These are phyloP conservation scores for Meredithiella fracta DNA, from an alignment of 2,329 filamentous ascomycete species.

Conservation along the genomic window DNA sequence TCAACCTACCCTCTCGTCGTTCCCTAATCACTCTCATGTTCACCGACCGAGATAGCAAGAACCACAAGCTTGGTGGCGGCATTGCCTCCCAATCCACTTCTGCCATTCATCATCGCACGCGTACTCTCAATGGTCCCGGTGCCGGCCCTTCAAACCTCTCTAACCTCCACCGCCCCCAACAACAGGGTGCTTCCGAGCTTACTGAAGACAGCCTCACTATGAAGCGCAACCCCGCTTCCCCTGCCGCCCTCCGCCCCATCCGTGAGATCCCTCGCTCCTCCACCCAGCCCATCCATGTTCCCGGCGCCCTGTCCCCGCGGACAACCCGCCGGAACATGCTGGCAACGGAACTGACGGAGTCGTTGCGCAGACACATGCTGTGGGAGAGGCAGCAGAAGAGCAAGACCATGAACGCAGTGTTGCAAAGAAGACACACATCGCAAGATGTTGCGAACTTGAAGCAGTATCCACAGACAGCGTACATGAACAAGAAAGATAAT, in stretches of 20 bases:
- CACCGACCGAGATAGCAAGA: conserved; percentile 53
- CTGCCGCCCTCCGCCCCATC: conserved; percentile 35
- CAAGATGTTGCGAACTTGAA: conserved; percentile 80
- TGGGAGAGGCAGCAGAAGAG: conserved; percentile 95
- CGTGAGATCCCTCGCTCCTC: conserved; percentile 48
- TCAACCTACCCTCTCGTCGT: conserved; percentile 67
- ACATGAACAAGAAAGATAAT: conserved; percentile 44
- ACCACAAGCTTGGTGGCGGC: conserved; percentile 46
- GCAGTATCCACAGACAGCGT: conserved; percentile 55
- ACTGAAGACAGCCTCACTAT: conserved; percentile 50
- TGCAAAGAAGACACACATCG: conserved; percentile 80
- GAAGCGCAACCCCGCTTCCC: conserved; percentile 31
- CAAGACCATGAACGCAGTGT: conserved; percentile 68
- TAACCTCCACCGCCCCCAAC: conserved; percentile 26
- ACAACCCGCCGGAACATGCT: conserved; percentile 94
- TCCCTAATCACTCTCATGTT: conserved; percentile 85
- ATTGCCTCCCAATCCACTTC: conserved; percentile 51
- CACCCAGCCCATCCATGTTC: conserved; percentile 64
- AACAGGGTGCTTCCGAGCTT: conserved; percentile 36
- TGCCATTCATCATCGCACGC: conserved; percentile 43
- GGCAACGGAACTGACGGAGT: conserved; percentile 83
- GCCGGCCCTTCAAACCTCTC: conserved; percentile 4
- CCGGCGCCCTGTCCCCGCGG: conserved; percentile 66
- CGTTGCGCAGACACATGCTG: conserved; percentile 74
- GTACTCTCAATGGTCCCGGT: conserved; percentile 29